phyloP scores from a whole-genome alignment of 1,284 basidiomycete genomes.

The Apiotrichum siamense region DNA sequence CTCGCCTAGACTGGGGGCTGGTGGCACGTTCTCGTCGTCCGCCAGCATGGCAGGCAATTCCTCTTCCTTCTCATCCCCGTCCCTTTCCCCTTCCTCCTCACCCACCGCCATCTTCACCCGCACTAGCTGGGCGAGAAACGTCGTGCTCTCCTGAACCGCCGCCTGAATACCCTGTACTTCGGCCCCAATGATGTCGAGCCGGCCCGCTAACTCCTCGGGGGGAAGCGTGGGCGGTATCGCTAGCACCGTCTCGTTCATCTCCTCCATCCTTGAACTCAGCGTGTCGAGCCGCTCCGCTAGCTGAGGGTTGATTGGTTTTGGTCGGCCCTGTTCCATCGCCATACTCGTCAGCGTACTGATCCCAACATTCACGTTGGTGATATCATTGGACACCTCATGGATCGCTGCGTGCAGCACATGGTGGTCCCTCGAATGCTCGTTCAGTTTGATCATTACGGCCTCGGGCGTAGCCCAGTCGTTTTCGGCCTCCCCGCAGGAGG shows the following conservation, averaged over 20 bases:
- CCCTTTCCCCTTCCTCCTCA: conserved; percentile 19
- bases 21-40: conserved; percentile 1
- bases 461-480: background rate
- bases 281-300: conserved; percentile 3
- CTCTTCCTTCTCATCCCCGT: conserved; percentile 3
- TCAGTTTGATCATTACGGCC: conserved; percentile 22
- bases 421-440: conserved; percentile 27
- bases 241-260: background rate
- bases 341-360: background rate
- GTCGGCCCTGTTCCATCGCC: background rate
- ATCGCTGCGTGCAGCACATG: conserved; percentile 21
- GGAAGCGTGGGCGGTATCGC: background rate
- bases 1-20: conserved; percentile 8
- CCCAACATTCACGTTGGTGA: conserved; percentile 13
- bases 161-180: conserved; percentile 10
- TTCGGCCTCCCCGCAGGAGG: conserved; percentile 16
- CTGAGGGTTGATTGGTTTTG: conserved; percentile 49
- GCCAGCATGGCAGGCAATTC: background rate
- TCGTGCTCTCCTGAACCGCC: background rate
- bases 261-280: background rate
- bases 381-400: conserved; percentile 22
- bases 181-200: conserved; percentile 4
- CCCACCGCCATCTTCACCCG: no score
- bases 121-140: background rate
- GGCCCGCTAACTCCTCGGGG: background rate